Conservation (phyloP, 768 basidiomycete species). For the Boletus tomentosulus region DNA sequence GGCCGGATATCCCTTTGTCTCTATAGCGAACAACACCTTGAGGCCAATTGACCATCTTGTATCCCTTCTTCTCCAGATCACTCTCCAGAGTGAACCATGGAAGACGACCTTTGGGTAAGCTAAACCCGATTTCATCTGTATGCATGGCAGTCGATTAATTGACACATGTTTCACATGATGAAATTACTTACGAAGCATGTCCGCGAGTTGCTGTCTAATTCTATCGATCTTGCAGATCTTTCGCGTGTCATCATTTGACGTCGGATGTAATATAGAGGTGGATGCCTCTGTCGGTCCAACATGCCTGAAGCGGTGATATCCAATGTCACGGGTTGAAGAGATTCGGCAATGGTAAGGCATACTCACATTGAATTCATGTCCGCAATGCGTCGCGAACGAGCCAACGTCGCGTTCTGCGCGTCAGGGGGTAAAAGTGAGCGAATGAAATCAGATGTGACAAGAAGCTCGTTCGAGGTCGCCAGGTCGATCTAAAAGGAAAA, state of each 20-base stretch:
- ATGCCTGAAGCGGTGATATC: background rate
- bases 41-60: background rate
- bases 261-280: background rate
- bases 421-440: too few relatives aligned
- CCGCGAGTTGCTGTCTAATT: background rate
- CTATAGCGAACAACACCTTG: too few relatives aligned
- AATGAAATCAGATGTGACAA: too few relatives aligned
- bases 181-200: constrained; percentile 10
- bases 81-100: constrained; percentile 7
- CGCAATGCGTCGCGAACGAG: too few relatives aligned
- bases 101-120: background rate
- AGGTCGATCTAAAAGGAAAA: too few relatives aligned
- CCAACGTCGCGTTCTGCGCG: too few relatives aligned
- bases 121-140: background rate
- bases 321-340: too few relatives aligned
- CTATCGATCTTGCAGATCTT: constrained; percentile 1
- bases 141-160: background rate
- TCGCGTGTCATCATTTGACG: too few relatives aligned
- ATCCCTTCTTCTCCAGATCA: background rate
- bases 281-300: too few relatives aligned
- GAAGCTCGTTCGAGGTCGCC: too few relatives aligned
- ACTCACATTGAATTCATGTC: background rate
- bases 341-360: too few relatives aligned
- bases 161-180: background rate
- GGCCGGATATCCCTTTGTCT: too few relatives aligned